These are phyloP conservation scores for Bipolaris bicolor DNA, from an alignment of 2,329 filamentous ascomycete species.

Conservation along the genomic window DNA sequence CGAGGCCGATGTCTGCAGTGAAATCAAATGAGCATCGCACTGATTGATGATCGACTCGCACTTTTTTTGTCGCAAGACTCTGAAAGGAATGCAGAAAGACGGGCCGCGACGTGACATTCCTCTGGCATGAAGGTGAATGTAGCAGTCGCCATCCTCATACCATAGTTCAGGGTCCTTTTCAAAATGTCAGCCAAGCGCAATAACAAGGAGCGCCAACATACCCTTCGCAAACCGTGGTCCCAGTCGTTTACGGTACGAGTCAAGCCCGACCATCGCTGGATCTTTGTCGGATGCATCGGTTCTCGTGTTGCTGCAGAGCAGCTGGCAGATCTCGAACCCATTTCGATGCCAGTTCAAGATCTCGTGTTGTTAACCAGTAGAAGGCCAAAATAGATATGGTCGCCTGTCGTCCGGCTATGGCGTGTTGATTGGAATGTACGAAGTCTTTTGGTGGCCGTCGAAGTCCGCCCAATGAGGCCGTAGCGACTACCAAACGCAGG, in stretches of 20 bases:
- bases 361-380: neutral
- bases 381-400: slow-evolving; percentile 9
- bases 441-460: slow-evolving; percentile 5
- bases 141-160: slow-evolving; percentile 70
- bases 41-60: slow-evolving; percentile 66
- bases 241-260: slow-evolving; percentile 47
- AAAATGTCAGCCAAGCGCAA: slow-evolving; percentile 8
- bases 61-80: slow-evolving; percentile 61
- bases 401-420: slow-evolving; percentile 9
- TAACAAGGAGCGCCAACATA: slow-evolving; percentile 33
- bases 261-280: slow-evolving; percentile 45
- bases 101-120: slow-evolving; percentile 70
- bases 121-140: slow-evolving; percentile 70
- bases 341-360: neutral
- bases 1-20: slow-evolving; percentile 15
- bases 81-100: slow-evolving; percentile 70
- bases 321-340: slow-evolving; percentile 26
- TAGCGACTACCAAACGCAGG: slow-evolving; percentile 6
- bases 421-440: slow-evolving; percentile 6
- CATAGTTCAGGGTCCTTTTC: slow-evolving; percentile 76
- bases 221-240: slow-evolving; percentile 54
- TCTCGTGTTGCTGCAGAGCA: slow-evolving; percentile 24
- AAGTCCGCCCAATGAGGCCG: slow-evolving; percentile 5
- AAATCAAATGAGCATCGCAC: slow-evolving; percentile 46
- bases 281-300: slow-evolving; percentile 29